Base-by-base conservation (phyloP, 140 eudicot genomes). In the Stevia rebaudiana region DNA sequence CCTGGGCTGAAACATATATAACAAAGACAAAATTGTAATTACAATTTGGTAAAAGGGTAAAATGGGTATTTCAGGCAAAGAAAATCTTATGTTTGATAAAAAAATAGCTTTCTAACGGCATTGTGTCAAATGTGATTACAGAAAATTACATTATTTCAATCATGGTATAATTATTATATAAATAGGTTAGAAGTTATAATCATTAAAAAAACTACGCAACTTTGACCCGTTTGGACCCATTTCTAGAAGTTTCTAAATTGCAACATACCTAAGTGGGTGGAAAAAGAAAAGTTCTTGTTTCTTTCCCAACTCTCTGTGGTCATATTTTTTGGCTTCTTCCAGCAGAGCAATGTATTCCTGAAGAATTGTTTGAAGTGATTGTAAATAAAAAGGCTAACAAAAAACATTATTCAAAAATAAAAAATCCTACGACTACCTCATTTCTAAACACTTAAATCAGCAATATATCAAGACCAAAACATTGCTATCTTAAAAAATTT, bases 311-410 rank as follows among this genome's bases (percentile, higher is more conserved):
- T 82, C 86, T 77, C 98, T 81, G 72, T 91, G 98, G 60, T 91
- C 98, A 70, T 91, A 84, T 51, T 91, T 91, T 69, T 87, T 91
- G 13, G 98, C 98, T 82, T 91, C 96, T 70, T 87, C 98, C 76
- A 91, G 77, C 69, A 78, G 39, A 31, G 77, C 77, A 39, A 78
- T 79, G 68, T 91, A 85, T 72, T 91, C 96, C 96, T 90, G 82
- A 74, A 12, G 23, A 47, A 56, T 22, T 47, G n/a, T 39, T 31
- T 5, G 4, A 24, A 35, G 10, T 33, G 6, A 16, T 7, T 41
- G 11, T 39, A 71, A 62, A 51, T 43, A 6, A 7, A 9, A 13
- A 5, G 23, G 62, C 54, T 39, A 51, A 53, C 4, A 16, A 49
- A 17, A 18, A 10, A 64, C 11, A 8, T 47, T 35, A 6, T 44